Conservation (phyloP, 2,329 filamentous ascomycete genomes). For the Ophiobolus disseminans region DNA sequence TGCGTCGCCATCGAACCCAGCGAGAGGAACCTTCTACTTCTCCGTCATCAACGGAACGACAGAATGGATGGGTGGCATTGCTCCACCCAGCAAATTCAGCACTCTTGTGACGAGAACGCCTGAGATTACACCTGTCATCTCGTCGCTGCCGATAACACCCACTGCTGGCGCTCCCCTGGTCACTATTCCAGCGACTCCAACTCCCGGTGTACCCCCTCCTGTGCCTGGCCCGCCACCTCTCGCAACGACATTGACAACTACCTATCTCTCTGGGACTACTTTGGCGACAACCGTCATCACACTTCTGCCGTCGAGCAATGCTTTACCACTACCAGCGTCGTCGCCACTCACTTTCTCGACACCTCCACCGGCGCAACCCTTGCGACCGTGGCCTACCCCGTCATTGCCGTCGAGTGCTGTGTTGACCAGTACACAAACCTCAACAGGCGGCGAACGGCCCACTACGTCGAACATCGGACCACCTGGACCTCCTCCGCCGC, state of each 20-base stretch:
- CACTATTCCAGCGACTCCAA: background rate
- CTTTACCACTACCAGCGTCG: background rate
- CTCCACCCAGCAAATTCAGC: conserved; percentile 34
- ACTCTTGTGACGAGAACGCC: conserved; percentile 12
- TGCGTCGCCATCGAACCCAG: conserved; percentile 29
- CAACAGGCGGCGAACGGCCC: too few species aligned
- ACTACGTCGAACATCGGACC: too few species aligned
- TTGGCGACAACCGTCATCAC: background rate
- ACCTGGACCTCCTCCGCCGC: too few species aligned
- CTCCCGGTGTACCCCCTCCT: background rate
- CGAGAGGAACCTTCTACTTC: conserved; percentile 43
- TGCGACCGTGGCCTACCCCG: background rate
- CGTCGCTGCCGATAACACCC: conserved; percentile 2
- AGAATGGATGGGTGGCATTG: conserved; percentile 37
- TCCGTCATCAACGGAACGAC: conserved; percentile 44
- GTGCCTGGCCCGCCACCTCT: background rate
- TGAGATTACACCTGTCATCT: conserved; percentile 1
- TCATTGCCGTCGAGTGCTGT: too few species aligned
- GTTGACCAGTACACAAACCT: too few species aligned
- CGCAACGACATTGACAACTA: background rate
- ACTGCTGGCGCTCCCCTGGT: background rate
- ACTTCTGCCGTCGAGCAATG: background rate
- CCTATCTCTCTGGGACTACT: background rate
- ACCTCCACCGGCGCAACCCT: background rate
- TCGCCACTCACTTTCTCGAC: background rate